These are phyloP conservation scores for Penicillium robsamsonii DNA, from an alignment of 495 filamentous ascomycete genomes.

Conservation along the genomic window DNA sequence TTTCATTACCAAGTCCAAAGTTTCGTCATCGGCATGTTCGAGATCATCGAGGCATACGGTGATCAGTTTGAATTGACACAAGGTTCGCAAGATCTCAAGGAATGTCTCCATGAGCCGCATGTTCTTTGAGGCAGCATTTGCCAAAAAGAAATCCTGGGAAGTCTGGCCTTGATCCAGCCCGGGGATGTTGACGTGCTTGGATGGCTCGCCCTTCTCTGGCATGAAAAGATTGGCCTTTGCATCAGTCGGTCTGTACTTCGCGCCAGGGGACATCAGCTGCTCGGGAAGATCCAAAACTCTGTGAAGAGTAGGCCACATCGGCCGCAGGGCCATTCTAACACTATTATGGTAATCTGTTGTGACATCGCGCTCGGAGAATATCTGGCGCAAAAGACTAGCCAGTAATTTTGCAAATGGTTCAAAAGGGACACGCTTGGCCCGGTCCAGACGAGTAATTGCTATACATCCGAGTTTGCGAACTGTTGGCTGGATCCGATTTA, in stretches of 20 bases:
- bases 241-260: constrained; percentile 36
- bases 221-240: constrained; percentile 30
- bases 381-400: constrained; percentile 81
- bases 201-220: constrained; percentile 32
- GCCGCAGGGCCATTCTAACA: constrained; percentile 67
- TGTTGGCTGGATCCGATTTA: constrained; percentile 71
- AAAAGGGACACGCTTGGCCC: constrained; percentile 75
- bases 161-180: constrained; percentile 46
- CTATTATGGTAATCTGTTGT: constrained; percentile 77
- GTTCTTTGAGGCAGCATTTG: constrained; percentile 66
- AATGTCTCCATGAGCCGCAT: constrained; percentile 81
- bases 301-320: constrained; percentile 76
- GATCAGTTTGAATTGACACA: constrained; percentile 75
- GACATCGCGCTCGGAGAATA: constrained; percentile 86
- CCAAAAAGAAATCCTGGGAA: constrained; percentile 68
- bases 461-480: constrained; percentile 77
- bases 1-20: constrained; percentile 71
- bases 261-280: constrained; percentile 57
- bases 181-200: constrained; percentile 36
- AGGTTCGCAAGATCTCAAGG: constrained; percentile 74
- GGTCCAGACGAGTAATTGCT: constrained; percentile 80
- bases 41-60: constrained; percentile 83
- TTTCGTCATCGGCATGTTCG: constrained; percentile 84
- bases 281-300: constrained; percentile 76
- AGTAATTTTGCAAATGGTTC: constrained; percentile 77